These are phyloP conservation scores for Meira miltonrushii DNA, from an alignment of 1,284 basidiomycete species.

Conservation along the genomic window DNA sequence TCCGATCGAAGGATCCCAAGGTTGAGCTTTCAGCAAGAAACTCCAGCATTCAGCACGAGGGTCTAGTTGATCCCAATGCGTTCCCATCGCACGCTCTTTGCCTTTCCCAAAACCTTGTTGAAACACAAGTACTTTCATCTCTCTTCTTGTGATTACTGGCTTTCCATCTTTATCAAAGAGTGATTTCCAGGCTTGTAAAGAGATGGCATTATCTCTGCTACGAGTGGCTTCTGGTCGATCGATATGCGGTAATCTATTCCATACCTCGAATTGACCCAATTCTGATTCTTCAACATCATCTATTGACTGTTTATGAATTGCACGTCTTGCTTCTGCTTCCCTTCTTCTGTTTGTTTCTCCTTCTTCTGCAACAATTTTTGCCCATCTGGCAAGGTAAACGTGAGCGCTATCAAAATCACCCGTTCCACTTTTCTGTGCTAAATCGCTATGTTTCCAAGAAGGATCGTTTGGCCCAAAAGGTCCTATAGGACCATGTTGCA, in stretches of 20 bases:
- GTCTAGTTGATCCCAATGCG: slow-evolving; percentile 10
- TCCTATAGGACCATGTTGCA: slow-evolving; percentile 43
- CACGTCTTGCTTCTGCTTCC: background rate
- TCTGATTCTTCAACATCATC: slow-evolving; percentile 23
- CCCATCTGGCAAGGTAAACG: slow-evolving; percentile 95
- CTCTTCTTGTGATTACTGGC: slow-evolving; percentile 16
- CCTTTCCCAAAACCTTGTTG: slow-evolving; percentile 28
- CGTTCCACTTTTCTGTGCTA: slow-evolving; percentile 21
- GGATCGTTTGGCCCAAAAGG: slow-evolving; percentile 35
- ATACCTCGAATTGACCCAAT: slow-evolving; percentile 35
- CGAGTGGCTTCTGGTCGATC: slow-evolving; percentile 10
- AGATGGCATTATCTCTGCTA: slow-evolving; percentile 13
- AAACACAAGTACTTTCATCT: slow-evolving; percentile 37
- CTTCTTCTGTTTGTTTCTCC: slow-evolving; percentile 41
- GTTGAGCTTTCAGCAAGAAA: slow-evolving; percentile 74
- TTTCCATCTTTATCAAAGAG: slow-evolving; percentile 28
- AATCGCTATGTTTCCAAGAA: slow-evolving; percentile 25
- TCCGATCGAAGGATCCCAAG: slow-evolving; percentile 59
- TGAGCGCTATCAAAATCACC: slow-evolving; percentile 78
- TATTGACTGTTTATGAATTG: background rate
- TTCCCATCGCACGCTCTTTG: background rate
- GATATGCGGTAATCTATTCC: slow-evolving; percentile 17
- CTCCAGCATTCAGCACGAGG: slow-evolving; percentile 66
- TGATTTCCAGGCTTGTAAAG: slow-evolving; percentile 24
- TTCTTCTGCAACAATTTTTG: slow-evolving; percentile 69